Evolutionary conservation across 2,329 filamentous ascomycete species (phyloP), one percentile per base, ranked within the genome.

Genomic region (Penicillium griseofulvum): DNA sequence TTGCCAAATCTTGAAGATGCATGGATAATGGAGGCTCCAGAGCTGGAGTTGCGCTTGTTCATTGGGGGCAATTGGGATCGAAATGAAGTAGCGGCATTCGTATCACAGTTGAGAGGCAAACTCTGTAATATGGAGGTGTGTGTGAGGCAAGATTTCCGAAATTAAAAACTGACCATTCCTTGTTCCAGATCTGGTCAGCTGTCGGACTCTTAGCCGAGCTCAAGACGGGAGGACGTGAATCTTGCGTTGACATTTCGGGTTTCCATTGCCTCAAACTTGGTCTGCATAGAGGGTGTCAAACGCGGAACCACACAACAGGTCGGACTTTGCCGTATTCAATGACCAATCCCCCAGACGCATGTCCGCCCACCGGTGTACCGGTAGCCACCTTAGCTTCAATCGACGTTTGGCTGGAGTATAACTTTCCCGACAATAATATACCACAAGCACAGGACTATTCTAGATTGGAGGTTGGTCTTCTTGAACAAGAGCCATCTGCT

Each of bases 1-100:
- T 45, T 16, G 36, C 62, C 22, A 14, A 49, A 42, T 50, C 52
- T 37, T 22, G 43, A 48, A 44, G 54, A 36, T 14, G 24, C 65
- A 28, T 75, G 72, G 72, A 58, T 71, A 8, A 61, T 54, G 31
- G 65, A 69, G 51, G 59, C 61, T 11, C 65, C 66, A 7, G 64
- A 68, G 28, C 43, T 73, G 8, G 57, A 57, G 37, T 49, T 75
- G 8, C 57, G 63, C n/a, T 45, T 74, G 8, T 53, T 54, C 9
- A 43, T 74, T 29, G 36, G 12, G 17, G 53, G 62, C 24, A 49
- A 52, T 19, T 36, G 51, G 11, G 33, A 34, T 14, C 19, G 57
- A 14, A 24, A 54, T 10, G 7, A 37, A 11, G n/a, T 41, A 16
- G 31, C 37, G 6, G 24, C 33, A 14, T 61, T 68, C 9, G 26